A percentile compares a stretch with the other conserved stretches of the same genome.
phyloP scores from a whole-genome alignment of 495 filamentous ascomycete species.

The Lichenothelia convexa region DNA sequence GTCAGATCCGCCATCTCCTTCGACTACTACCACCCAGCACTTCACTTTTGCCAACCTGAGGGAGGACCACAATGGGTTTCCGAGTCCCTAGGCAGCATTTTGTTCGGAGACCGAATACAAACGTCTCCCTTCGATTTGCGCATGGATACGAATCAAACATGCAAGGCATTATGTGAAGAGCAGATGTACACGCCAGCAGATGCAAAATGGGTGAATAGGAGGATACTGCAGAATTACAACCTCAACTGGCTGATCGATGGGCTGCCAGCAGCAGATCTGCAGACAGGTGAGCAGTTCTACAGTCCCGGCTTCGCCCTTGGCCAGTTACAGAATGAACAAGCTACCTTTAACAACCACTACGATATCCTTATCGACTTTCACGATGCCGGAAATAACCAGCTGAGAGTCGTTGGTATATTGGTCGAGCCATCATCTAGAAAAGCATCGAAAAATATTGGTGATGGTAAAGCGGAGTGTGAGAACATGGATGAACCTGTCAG shows the following conservation, averaged over 20 bases:
- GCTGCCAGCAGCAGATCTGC: slow-evolving; percentile 67
- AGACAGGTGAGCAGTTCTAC: slow-evolving; percentile 60
- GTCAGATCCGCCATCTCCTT: slow-evolving; percentile 82
- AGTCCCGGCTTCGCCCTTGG: slow-evolving; percentile 79
- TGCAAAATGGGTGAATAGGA: slow-evolving; percentile 61
- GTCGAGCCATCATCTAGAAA: slow-evolving; percentile 61
- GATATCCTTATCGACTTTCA: slow-evolving; percentile 92
- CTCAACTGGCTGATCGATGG: slow-evolving; percentile 94
- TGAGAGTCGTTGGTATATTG: slow-evolving; percentile 75
- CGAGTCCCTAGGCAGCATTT: slow-evolving; percentile 84
- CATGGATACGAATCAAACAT: slow-evolving; percentile 71
- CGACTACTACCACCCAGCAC: slow-evolving; percentile 80
- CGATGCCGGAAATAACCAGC: slow-evolving; percentile 43
- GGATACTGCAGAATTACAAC: slow-evolving; percentile 66
- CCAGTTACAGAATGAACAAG: slow-evolving; percentile 19
- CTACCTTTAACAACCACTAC: slow-evolving; percentile 77
- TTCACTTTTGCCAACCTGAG: slow-evolving; percentile 71
- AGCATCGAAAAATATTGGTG: slow-evolving; percentile 34
- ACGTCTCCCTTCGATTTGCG: slow-evolving; percentile 76
- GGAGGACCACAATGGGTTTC: slow-evolving; percentile 54
- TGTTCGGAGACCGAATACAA: slow-evolving; percentile 91
- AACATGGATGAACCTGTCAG: slow-evolving; percentile 29
- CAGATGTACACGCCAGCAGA: slow-evolving; percentile 46
- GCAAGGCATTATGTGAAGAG: slow-evolving; percentile 54
- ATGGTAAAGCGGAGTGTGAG: slow-evolving; percentile 44